phyloP scores from a whole-genome alignment of 805 yeast species.

The Komagataella mondaviorum region DNA sequence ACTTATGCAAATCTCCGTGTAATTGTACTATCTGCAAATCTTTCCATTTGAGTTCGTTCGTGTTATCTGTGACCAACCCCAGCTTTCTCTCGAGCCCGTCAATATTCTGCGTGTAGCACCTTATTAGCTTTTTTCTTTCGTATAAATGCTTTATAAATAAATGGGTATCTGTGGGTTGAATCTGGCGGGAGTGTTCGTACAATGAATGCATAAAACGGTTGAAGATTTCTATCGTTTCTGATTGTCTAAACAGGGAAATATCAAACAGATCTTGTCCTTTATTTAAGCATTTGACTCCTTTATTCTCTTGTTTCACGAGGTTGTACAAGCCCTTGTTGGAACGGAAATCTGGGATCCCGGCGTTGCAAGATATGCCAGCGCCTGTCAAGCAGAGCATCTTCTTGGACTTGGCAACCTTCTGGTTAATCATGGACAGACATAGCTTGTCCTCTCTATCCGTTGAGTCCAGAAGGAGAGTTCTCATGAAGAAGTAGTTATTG shows the following conservation, averaged over 20 bases:
- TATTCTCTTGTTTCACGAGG: slow-evolving; percentile 48
- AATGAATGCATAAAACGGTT: slow-evolving; percentile 82
- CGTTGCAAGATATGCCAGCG: slow-evolving; percentile 93
- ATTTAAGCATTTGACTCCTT: slow-evolving; percentile 36
- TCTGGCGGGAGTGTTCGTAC: slow-evolving; percentile 46
- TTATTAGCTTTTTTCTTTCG: slow-evolving; percentile 49
- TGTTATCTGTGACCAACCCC: slow-evolving; percentile 53
- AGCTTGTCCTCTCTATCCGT: slow-evolving; percentile 6
- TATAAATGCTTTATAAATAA: slow-evolving; percentile 49
- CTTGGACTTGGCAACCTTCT: slow-evolving; percentile 29
- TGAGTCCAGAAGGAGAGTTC: slow-evolving; percentile 8
- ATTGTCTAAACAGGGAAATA: slow-evolving; percentile 62
- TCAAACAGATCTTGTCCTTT: slow-evolving; percentile 91
- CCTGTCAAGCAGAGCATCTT: slow-evolving; percentile 72
- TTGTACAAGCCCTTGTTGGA: slow-evolving; percentile 76
- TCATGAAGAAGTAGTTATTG: slow-evolving; percentile 7
- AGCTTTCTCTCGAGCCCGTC: slow-evolving; percentile 71
- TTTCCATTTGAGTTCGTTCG: slow-evolving; percentile 34
- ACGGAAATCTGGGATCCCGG: slow-evolving; percentile 94
- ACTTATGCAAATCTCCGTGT: slow-evolving; percentile 75
- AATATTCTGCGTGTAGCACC: slow-evolving; percentile 92
- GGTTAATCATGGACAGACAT: slow-evolving; percentile 19
- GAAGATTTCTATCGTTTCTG: slow-evolving; percentile 54
- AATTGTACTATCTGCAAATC: slow-evolving; percentile 70
- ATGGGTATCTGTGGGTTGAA: slow-evolving; percentile 79